These are phyloP conservation scores for Fusarium citri DNA, from an alignment of 2,329 filamentous ascomycete genomes.

Conservation along the genomic window DNA sequence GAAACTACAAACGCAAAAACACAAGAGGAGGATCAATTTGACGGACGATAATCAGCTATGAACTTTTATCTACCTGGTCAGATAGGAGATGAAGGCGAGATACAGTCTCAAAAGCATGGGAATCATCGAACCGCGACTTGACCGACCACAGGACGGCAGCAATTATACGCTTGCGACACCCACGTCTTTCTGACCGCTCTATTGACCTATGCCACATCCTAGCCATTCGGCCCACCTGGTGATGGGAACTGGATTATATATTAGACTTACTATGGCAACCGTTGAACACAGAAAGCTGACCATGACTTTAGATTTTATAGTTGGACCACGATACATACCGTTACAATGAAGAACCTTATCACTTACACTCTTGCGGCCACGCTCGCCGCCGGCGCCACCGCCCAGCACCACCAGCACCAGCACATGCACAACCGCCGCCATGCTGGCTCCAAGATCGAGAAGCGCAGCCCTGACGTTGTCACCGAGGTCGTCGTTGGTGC, in stretches of 20 bases:
- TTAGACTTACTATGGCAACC: neutral
- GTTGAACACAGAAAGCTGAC: constrained; percentile 33
- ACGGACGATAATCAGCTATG: neutral
- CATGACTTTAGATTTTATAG: constrained; percentile 29
- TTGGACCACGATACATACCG: constrained; percentile 29
- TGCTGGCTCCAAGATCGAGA: constrained; percentile 59
- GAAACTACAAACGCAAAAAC: neutral
- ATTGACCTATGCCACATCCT: neutral
- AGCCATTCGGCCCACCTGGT: neutral
- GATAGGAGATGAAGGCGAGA: neutral
- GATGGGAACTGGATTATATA: neutral
- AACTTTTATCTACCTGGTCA: neutral
- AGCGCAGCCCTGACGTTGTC: constrained; percentile 59
- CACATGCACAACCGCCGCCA: constrained; percentile 70
- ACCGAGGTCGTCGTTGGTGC: constrained; percentile 69
- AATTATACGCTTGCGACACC: neutral
- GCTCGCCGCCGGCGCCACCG: constrained; percentile 64
- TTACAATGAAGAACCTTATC: constrained; percentile 63
- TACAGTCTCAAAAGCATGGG: neutral
- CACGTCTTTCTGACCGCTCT: neutral
- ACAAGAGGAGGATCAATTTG: neutral
- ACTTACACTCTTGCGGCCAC: constrained; percentile 65
- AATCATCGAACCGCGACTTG: neutral
- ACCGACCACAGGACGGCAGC: neutral
- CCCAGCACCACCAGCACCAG: constrained; percentile 70